Conservation (phyloP, 805 yeast genomes). For the Lachancea nothofagi region DNA sequence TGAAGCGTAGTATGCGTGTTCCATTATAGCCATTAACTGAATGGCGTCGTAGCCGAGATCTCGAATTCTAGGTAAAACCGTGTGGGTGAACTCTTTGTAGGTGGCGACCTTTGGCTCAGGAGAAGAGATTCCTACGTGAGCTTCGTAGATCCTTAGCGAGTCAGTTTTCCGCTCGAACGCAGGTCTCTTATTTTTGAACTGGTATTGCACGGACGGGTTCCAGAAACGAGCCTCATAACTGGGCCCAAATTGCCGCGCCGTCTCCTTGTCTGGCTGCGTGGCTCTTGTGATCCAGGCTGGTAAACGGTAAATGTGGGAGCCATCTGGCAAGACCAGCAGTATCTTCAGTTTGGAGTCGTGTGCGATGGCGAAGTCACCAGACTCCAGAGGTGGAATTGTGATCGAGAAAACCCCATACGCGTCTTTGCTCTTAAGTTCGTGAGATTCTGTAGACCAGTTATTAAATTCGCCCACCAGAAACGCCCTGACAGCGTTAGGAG, state of each 20-base stretch:
- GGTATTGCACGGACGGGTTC: constrained; percentile 66
- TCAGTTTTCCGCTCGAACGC: constrained; percentile 36
- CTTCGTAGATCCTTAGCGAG: constrained; percentile 79
- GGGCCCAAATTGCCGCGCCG: constrained; percentile 36
- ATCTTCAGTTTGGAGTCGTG: constrained; percentile 80
- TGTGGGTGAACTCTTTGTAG: constrained; percentile 75
- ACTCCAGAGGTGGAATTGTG: constrained; percentile 45
- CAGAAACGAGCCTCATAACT: constrained; percentile 86
- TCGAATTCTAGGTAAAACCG: constrained; percentile 77
- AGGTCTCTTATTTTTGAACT: constrained; percentile 65
- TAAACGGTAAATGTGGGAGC: constrained; percentile 67
- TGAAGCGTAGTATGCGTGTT: constrained; percentile 96
- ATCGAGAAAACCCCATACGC: constrained; percentile 68
- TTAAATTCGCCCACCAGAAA: constrained; percentile 90
- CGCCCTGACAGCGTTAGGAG: constrained; percentile 78
- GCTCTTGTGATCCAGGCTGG: constrained; percentile 90
- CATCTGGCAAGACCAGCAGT: constrained; percentile 56
- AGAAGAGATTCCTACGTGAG: constrained; percentile 91
- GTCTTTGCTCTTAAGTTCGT: constrained; percentile 50
- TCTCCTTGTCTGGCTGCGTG: constrained; percentile 59
- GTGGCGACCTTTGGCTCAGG: constrained; percentile 83
- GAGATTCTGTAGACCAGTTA: constrained; percentile 59
- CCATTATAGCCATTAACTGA: constrained; percentile 98
- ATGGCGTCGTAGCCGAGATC: constrained; percentile 87
- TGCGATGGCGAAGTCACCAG: constrained; percentile 52